Percentiles rank a stretch among this genome's conserved stretches.
These are phyloP conservation scores for Sugiyamaella valdiviana DNA, from an alignment of 805 yeast genomes.

Conservation along the genomic window DNA sequence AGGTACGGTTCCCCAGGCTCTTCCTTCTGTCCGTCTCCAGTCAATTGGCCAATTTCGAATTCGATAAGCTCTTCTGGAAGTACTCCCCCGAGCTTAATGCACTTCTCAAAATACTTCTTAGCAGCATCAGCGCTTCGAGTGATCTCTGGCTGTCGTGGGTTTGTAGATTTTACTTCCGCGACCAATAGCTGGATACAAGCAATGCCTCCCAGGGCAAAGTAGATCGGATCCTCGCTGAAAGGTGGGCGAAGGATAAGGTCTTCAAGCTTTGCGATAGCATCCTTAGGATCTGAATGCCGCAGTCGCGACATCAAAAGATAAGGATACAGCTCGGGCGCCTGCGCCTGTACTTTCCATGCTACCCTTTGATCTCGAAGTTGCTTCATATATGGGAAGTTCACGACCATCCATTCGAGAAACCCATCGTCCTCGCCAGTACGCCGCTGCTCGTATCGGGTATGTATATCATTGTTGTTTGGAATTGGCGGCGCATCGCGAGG, in stretches of 20 bases:
- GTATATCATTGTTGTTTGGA: constrained; percentile 8
- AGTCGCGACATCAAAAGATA: constrained; percentile 15
- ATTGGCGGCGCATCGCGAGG: background rate
- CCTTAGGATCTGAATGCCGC: constrained; percentile 14
- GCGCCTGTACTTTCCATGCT: background rate
- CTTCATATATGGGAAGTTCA: constrained; percentile 14
- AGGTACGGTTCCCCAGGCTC: no score
- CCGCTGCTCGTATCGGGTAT: constrained; percentile 8
- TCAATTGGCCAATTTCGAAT: no score
- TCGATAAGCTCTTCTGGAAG: constrained; percentile 18
- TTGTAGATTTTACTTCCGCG: constrained; percentile 1
- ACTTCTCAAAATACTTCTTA: constrained; percentile 13
- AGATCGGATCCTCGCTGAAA: constrained; percentile 19
- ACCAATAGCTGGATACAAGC: constrained; percentile 19
- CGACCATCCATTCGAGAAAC: constrained; percentile 23
- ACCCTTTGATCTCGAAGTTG: constrained; percentile 1
- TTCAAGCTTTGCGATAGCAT: constrained; percentile 17
- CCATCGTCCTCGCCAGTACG: constrained; percentile 15
- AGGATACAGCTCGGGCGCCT: constrained; percentile 10
- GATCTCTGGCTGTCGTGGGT: background rate
- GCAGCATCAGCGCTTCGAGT: constrained; percentile 9
- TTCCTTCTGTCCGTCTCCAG: no score
- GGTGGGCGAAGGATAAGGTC: constrained; percentile 19
- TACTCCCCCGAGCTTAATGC: constrained; percentile 19
- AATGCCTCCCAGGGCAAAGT: constrained; percentile 17